These are phyloP conservation scores for Verticillium longisporum DNA, from an alignment of 2,329 filamentous ascomycete species.

Conservation along the genomic window DNA sequence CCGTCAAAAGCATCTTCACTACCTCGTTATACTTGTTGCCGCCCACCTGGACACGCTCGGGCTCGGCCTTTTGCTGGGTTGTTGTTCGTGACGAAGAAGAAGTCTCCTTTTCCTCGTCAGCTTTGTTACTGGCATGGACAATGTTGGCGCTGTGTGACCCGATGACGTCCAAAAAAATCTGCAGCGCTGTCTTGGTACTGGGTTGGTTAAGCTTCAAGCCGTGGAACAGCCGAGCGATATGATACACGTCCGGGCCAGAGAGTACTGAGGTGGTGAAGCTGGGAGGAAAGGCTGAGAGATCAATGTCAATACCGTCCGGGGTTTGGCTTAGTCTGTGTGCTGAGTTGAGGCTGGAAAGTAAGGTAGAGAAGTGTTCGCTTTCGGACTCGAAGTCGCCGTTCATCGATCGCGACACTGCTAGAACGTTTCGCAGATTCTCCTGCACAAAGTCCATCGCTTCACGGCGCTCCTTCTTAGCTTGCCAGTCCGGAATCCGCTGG, in stretches of 20 bases:
- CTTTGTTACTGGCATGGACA: not conserved
- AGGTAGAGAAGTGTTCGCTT: not conserved
- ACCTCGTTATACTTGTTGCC: slow-evolving; percentile 57
- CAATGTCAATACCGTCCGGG: not conserved
- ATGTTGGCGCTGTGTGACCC: slow-evolving; percentile 9
- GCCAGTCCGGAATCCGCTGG: slow-evolving; percentile 2
- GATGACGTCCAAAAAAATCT: slow-evolving; percentile 12
- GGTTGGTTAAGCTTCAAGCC: slow-evolving; percentile 1
- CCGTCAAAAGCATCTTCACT: slow-evolving; percentile 74
- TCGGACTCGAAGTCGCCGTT: slow-evolving; percentile 8
- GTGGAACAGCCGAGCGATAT: slow-evolving; percentile 22
- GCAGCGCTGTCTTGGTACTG: slow-evolving; percentile 1
- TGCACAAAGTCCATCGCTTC: slow-evolving; percentile 28
- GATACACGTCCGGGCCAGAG: slow-evolving; percentile 30
- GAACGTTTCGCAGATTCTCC: slow-evolving; percentile 41
- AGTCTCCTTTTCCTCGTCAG: slow-evolving; percentile 13
- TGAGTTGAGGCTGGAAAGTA: not conserved
- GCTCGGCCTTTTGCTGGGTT: slow-evolving; percentile 6
- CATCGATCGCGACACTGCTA: slow-evolving; percentile 36
- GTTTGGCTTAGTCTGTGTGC: not conserved
- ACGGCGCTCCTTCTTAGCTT: slow-evolving; percentile 10
- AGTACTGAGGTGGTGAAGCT: slow-evolving; percentile 20
- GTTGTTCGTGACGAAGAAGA: slow-evolving; percentile 6
- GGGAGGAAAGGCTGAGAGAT: slow-evolving; percentile 2
- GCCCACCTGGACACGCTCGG: slow-evolving; percentile 8